Evolutionary conservation across 352 stramenopile species (phyloP), one percentile per base, ranked within the genome.

Genomic region (Plasmopara viticola): DNA sequence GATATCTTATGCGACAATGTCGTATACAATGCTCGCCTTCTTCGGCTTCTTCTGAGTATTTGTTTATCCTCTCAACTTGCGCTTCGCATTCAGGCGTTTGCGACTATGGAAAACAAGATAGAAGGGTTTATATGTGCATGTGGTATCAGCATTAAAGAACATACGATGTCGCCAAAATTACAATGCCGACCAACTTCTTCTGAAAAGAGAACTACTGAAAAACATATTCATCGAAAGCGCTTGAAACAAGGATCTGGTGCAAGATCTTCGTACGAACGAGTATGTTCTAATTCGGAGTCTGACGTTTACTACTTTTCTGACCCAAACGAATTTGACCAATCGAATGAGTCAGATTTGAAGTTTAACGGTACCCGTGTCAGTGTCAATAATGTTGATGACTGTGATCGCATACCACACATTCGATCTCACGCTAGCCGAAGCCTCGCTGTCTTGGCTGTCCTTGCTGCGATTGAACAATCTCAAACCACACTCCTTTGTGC

Each of bases 1-100:
- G 60, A 61, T 25, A 55, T 85, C 10, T 33, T 90, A 44, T 86
- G 77, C 38, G 74, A 87, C 6, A 78, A 90, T 49, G 72, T 80
- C 6, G 72, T 90, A 12, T 77, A 82, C 51, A 78, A 86, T 29
- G 47, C 59, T 12, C 70, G 66, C 13, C 62, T 90, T 9, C 62
- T 90, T 47, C 75, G 72, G 42, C 53, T 67, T 17, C 56, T 88
- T 6, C 49, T 85, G 18, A 62, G 42, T 33, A 66, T 84, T 29
- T 71, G 62, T 35, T 47, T 84, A 5, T 60, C 70, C n/a, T 48
- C 38, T 28, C 45, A 71, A 9, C 31, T 66, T n/a, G 59, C 47
- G 1, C 56, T 53, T 17, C 42, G 48, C 2, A 45, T 72, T 2
- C 47, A 60, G 1, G 56, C 34, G 5, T 68, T 78, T 38, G 61